Base-by-base conservation (phyloP, 768 basidiomycete species). In the Favolaschia claudopus region DNA sequence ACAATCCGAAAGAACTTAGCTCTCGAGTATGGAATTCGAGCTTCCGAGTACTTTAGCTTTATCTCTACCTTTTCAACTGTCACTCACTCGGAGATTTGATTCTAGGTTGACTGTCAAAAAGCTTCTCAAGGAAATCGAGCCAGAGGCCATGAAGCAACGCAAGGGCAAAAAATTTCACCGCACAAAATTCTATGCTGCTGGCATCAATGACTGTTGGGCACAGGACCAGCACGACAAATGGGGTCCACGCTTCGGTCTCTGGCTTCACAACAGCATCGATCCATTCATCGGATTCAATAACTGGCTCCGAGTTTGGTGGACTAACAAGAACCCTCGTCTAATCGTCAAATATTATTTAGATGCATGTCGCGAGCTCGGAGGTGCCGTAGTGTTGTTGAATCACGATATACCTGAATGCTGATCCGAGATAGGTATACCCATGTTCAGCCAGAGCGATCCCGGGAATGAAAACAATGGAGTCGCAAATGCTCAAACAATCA, bases 211-310 rank as follows among this genome's bases (percentile, higher is more conserved):
- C 46, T 13, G 72, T 1, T 74, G 69, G 69, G 27, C 55, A 25
- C 32, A 67, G 10, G 74, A 78, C 49, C 77, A 78, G 60, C 75
- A 78, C 60, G 72, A 78, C 60, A 77, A 78, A 60, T 77, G 71
- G 71, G 53, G 52, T 15, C 32, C 44, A 17, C 54, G 69, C 6
- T 78, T 75, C 60, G 74, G 74, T 0, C 64, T 78, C 4, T 69
- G 55, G 20, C 63, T 78, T 1, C 77, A 78, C 49, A 53, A 58
- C 15, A 60, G 67, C 10, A 33, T 72, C 7, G 76, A 78, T 22
- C 68, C 72, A 9, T 72, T 66, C 31, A 43, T 66, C 20, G 72
- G 77, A 6, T 32, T 32, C 2, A 66, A 70, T 17, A 38, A 62
- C 9, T 77, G 72, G 75, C 33, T 76, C 10, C 65, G 69, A 25